A percentile compares a stretch with the other conserved stretches of the same genome.
These are phyloP conservation scores for Purshia tridentata DNA, from an alignment of 306 rosid genomes.

Conservation along the genomic window DNA sequence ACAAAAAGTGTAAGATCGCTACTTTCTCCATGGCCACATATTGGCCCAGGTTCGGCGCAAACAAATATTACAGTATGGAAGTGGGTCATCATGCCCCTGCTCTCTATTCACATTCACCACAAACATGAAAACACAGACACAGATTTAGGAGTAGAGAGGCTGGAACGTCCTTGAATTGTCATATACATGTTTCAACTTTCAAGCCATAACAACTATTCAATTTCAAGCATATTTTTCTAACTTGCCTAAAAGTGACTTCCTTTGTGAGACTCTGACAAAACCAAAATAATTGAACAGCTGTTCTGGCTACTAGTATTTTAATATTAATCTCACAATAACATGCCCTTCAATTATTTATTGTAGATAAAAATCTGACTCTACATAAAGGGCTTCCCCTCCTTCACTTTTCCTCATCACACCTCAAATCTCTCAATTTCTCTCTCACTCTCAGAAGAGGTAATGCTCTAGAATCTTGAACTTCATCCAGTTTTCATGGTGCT, in stretches of 20 bases:
- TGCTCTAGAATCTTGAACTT: background rate
- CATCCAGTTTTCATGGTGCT: background rate
- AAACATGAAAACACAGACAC: background rate
- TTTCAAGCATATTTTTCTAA: background rate
- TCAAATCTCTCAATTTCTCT: background rate
- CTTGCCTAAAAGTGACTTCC: background rate
- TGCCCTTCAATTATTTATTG: background rate
- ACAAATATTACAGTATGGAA: background rate
- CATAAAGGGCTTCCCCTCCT: background rate
- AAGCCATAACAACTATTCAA: background rate
- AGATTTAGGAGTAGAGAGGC: background rate
- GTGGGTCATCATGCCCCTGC: background rate
- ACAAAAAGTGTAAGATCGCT: background rate
- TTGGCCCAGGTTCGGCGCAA: background rate
- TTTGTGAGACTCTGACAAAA: background rate
- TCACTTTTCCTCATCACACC: conserved; percentile 5
- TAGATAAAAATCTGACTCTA: conserved; percentile 18
- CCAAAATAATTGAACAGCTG: conserved; percentile 11
- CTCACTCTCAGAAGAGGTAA: conserved; percentile 11
- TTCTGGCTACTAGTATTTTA: background rate
- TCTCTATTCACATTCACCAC: background rate
- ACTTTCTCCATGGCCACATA: background rate
- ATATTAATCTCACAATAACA: background rate
- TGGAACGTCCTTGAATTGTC: background rate
- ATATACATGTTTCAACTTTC: background rate